These are phyloP conservation scores for Bolboschoenoplectus hybrid DNA, from an alignment of 202 grass and related monocot species.

Conservation along the genomic window DNA sequence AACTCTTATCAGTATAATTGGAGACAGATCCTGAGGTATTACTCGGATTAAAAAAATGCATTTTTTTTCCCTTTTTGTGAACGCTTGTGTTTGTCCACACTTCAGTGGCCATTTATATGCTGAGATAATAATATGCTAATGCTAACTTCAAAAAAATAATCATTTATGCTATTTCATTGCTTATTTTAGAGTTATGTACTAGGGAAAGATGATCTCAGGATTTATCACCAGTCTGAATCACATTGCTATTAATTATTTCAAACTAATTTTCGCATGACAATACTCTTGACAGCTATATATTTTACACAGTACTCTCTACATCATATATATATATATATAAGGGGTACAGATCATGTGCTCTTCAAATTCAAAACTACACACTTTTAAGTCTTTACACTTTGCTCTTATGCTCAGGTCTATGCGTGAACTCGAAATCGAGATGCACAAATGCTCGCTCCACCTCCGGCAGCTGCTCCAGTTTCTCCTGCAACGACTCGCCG, in stretches of 20 bases:
- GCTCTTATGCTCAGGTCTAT: slow-evolving; percentile 71
- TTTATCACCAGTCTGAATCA: neutral
- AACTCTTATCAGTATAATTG: no score
- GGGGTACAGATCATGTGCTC: neutral
- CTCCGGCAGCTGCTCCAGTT: slow-evolving; percentile 82
- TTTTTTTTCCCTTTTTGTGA: no score
- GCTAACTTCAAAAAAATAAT: no score
- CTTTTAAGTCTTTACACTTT: slow-evolving; percentile 36
- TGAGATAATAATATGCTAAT: no score
- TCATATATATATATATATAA: neutral
- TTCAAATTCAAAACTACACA: neutral
- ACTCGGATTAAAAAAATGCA: no score
- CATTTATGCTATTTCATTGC: no score
- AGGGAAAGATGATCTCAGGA: no score
- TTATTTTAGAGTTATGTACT: no score
- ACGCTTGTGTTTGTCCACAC: no score
- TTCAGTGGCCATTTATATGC: no score
- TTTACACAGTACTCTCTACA: neutral
- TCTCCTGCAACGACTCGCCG: slow-evolving; percentile 88
- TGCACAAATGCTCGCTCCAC: slow-evolving; percentile 89
- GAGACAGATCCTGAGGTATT: no score
- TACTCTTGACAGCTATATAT: neutral
- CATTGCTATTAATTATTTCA: neutral
- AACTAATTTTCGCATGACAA: neutral
- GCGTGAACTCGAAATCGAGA: slow-evolving; percentile 84